Base-by-base conservation (phyloP, 1,139 yeast species). In the Geotrichum klebahnii region DNA sequence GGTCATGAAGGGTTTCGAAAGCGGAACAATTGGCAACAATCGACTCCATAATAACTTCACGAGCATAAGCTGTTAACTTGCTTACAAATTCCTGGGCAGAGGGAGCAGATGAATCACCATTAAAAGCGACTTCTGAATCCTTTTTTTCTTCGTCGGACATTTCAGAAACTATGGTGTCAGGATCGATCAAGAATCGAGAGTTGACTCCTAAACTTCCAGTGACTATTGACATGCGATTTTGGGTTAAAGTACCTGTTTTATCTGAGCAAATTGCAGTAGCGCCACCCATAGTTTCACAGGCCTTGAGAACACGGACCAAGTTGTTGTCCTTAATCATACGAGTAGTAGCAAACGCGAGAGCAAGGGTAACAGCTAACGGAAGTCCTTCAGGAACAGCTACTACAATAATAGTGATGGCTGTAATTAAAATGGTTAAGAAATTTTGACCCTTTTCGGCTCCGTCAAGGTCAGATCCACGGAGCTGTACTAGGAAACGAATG, bases 301-400 rank as follows among this genome's bases (percentile, higher is more conserved):
- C 84, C 62, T 82, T 83, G 59, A 92, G 75, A 5, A 88, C 96
- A 61, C 98, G 80, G n/a, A 92, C 98, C 62, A 92, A 74, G 66
- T 92, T 92, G 61, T 95, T 95, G 67, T 92, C 96, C 66, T 86
- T 87, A 23, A 96, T 90, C 98, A 92, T 92, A 69, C 97, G 79
- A 9, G 96, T 90, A 2, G 98, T 92, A 2, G 98, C 98, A 73
- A 92, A 92, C 0, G 98, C 98, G 60, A 92, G 75, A 0, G 98
- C 96, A 47, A 92, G 75, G 0, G 98, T 92, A 22, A 92, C 98
- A 0, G 98, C 98, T 52, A 92, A 74, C 0, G 98, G 98, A 55
- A 92, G 77, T 52, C 98, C 98, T 71, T 94, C 99, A 2, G 99
- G 99, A 16, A 92, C 96, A 0, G 98, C 99, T 48, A 92, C 98